These are phyloP conservation scores for Pisolithus tinctorius DNA, from an alignment of 768 basidiomycete genomes.

Conservation along the genomic window DNA sequence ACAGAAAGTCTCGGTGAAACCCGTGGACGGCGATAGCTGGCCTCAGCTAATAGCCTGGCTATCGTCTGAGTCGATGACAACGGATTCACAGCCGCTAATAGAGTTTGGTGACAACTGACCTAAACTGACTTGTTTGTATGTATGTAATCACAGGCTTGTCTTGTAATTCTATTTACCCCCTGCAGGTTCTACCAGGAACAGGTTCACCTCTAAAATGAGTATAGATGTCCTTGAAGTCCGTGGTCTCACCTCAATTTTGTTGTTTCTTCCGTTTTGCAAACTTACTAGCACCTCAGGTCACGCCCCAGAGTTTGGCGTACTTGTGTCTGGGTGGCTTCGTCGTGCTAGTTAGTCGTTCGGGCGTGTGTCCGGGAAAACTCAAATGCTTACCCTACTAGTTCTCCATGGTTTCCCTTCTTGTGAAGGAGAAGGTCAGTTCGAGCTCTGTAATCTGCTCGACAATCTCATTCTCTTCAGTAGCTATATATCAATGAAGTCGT, in stretches of 20 bases:
- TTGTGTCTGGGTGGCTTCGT: constrained; percentile 55
- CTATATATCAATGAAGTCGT: constrained; percentile 92
- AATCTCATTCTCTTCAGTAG: constrained; percentile 25
- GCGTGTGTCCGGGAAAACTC: not conserved
- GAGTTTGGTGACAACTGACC: too few relatives aligned
- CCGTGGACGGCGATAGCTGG: too few relatives aligned
- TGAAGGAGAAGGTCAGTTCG: constrained; percentile 68
- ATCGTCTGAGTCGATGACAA: too few relatives aligned
- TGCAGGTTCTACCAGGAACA: too few relatives aligned
- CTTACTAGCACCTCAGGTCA: constrained; percentile 36
- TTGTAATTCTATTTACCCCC: too few relatives aligned
- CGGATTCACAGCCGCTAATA: too few relatives aligned
- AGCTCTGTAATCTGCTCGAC: not conserved
- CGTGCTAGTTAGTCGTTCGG: constrained; percentile 32
- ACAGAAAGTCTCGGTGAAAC: too few relatives aligned
- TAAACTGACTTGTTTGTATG: too few relatives aligned
- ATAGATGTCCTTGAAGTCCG: constrained; percentile 20
- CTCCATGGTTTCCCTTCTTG: constrained; percentile 76
- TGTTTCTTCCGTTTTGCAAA: constrained; percentile 10
- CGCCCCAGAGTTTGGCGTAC: constrained; percentile 49
- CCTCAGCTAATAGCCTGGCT: too few relatives aligned
- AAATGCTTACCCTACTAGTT: constrained; percentile 41
- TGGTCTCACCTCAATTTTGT: not conserved
- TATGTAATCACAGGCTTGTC: too few relatives aligned
- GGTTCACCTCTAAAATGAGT: too few relatives aligned